A percentile compares a stretch with the other conserved stretches of the same genome.
Evolutionary conservation across 139 green algal species (phyloP).

Genomic region (Zygnema cylindricum): DNA sequence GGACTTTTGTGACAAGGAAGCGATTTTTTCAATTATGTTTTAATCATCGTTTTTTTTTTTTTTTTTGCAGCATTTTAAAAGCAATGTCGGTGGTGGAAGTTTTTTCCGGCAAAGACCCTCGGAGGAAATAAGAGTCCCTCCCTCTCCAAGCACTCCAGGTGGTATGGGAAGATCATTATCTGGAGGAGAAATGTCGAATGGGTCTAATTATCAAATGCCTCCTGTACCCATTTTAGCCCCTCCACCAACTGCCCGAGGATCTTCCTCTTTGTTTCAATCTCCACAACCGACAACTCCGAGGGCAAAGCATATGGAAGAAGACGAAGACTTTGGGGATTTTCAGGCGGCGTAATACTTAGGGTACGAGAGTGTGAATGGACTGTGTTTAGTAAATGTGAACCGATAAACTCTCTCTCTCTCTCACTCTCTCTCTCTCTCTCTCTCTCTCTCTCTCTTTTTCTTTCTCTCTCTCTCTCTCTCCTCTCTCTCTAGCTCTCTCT

Average conservation of each 20-base stretch:
- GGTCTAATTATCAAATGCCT: not conserved
- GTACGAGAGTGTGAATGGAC: not conserved
- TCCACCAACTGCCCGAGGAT: not conserved
- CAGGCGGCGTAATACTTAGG: not conserved
- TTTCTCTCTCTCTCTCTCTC: not conserved
- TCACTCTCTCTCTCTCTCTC: not conserved
- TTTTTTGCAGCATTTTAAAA: not conserved
- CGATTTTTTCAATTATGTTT: too few species aligned
- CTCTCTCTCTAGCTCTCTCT: not conserved
- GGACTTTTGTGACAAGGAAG: too few species aligned
- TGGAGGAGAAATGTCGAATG: not conserved
- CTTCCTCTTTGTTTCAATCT: not conserved
- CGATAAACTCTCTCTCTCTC: not conserved
- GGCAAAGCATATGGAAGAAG: not conserved
- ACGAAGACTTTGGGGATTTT: not conserved
- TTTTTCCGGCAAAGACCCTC: not conserved
- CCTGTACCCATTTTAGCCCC: not conserved
- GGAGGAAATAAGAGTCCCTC: not conserved
- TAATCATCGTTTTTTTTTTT: not conserved
- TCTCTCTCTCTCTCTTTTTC: not conserved
- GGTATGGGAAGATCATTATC: not conserved
- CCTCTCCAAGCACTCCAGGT: conserved; percentile 15
- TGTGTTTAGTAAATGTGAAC: too few species aligned
- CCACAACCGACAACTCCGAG: not conserved
- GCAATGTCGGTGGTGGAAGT: not conserved